Evolutionary conservation across 441 rosid species (phyloP), one percentile per base, ranked within the genome.

Genomic region (Theobroma grandiflorum): DNA sequence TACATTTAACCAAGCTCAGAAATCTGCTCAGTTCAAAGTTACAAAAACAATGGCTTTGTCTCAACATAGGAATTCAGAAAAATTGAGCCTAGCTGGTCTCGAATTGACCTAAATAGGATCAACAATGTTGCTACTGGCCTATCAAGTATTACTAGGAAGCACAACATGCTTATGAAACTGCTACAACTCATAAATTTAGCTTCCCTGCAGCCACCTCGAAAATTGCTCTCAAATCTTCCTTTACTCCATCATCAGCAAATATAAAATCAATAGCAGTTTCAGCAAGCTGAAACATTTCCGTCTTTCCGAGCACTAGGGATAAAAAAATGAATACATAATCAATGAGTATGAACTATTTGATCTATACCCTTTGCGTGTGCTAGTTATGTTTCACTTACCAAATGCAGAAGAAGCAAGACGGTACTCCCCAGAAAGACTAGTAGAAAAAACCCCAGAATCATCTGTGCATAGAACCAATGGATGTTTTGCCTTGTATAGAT

Each of bases 361-460:
- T 49, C 42, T 37, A 66, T 26, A 79, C 12, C 76, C 42, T 20
- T 77, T 71, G 53, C 47, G 63, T 9, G 77, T 52, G 82, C 45
- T 52, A 50, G 59, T 22, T 31, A 76, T 20, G 52, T 37, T 61
- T 38, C 20, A 83, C 93, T 53, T 57, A 95, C 98, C 94, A 57
- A 95, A 95, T 67, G 98, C 80, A 77, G 92, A 79, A 53, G 98
- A 85, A 33, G 99, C 97, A 10, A 94, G 86, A 75, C 80, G 49
- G 80, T 93, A 96, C 86, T 97, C 98, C 64, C 86, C 81, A 2
- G 92, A 89, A 80, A 95, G 92, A 66, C 86, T 91, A 42, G 99
- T 97, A 35, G 98, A 91, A 79, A 97, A 97, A 75, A 95, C 95
- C 43, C 99, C 98, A 2, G 90, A 72, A 77, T 96, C 99, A 76